Base-by-base conservation (phyloP, 2,329 filamentous ascomycete species). In the Arthroderma sp. region DNA sequence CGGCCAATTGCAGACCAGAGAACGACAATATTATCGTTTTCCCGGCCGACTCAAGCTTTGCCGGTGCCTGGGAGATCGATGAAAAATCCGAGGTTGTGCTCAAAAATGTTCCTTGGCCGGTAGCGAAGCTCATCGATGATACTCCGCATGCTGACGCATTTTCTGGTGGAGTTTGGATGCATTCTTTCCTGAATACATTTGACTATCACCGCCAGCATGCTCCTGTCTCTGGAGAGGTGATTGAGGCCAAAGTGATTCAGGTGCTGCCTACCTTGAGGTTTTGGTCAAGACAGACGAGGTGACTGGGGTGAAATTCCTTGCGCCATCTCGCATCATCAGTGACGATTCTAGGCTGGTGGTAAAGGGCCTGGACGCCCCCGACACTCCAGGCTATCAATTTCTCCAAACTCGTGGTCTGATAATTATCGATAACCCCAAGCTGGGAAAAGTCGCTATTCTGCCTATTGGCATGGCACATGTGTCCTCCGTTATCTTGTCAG, bases 401-500 rank as follows among this genome's bases (percentile, higher is more conserved):
- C 49, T 59, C 4, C 66, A 68, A 49, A 60, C 59, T 3, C 54
- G 66, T 2, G 66, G 66, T 1, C 45, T 64, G 22, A 49, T 68
- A 1, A 44, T 69, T n/a, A 61, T 69, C 8, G 58, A 69, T 0
- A 64, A 59, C 4, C 48, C 57, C 0, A 22, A 22, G 15, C 41
- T 62, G 8, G 65, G 66, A 2, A 50, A 59, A 11, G 65, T 69
- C 4, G 67, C 64, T 1, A 56, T 70, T 11, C 43, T 70, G 28
- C 66, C 66, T 0, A 64, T 69, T 43, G 66, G 66, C 6, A 70
- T 69, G 66, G 66, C 64, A 4, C 60, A 64, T 29, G 62, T 70
- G 0, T 68, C 66, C 1, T 68, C 64, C 3, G 63, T 70, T 2
- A 55, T 57, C 22, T 36, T 66, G 10, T 50, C 44, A 1, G 36